Evolutionary conservation across 768 basidiomycete genomes (phyloP).

Genomic region (Amanita phalloides): DNA sequence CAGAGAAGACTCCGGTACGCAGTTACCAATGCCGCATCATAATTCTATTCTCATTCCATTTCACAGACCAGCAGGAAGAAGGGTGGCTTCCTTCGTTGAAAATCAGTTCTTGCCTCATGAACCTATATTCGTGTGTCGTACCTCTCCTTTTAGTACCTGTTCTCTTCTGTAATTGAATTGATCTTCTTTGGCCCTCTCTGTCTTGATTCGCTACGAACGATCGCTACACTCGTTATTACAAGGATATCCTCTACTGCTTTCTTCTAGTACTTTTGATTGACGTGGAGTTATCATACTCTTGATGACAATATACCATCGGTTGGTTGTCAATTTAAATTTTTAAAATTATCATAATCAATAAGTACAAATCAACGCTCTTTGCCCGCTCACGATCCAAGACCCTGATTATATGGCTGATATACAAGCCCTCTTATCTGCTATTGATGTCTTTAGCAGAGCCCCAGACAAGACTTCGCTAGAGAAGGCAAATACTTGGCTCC

Average conservation of each 20-base stretch:
- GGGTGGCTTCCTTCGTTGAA: slow-evolving; percentile 58
- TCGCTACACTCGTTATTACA: slow-evolving; percentile 42
- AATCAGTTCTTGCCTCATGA: slow-evolving; percentile 18
- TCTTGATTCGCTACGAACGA: slow-evolving; percentile 45
- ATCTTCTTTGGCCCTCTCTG: slow-evolving; percentile 24
- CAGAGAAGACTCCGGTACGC: slow-evolving; percentile 83
- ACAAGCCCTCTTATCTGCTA: slow-evolving; percentile 62
- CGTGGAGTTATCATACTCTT: slow-evolving; percentile 26
- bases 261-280: slow-evolving; percentile 40
- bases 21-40: slow-evolving; percentile 3
- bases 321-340: neutral
- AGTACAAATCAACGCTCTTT: slow-evolving; percentile 20
- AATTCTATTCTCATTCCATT: slow-evolving; percentile 10
- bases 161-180: slow-evolving; percentile 29
- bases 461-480: slow-evolving; percentile 80
- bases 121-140: slow-evolving; percentile 16
- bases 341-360: slow-evolving; percentile 18
- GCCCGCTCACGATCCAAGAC: slow-evolving; percentile 12
- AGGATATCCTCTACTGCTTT: slow-evolving; percentile 43
- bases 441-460: slow-evolving; percentile 70
- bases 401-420: slow-evolving; percentile 47
- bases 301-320: slow-evolving; percentile 38
- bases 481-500: slow-evolving; percentile 88
- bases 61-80: slow-evolving; percentile 56
- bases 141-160: slow-evolving; percentile 13